Evolutionary conservation across 1,284 basidiomycete species (phyloP).

Genomic region (Hemileia vastatrix): DNA sequence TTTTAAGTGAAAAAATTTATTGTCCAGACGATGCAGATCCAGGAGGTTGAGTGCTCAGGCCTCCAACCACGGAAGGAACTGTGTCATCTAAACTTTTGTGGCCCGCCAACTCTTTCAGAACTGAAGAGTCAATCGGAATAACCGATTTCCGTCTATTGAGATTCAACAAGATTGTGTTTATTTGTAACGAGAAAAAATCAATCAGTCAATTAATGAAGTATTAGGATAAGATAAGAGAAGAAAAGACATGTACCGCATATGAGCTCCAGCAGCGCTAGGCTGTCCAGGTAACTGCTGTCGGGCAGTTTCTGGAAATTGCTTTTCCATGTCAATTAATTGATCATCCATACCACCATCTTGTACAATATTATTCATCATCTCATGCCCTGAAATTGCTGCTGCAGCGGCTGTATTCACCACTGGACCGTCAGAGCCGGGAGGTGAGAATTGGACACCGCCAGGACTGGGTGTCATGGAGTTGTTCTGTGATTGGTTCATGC

Average conservation of each 20-base stretch:
- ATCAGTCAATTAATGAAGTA: slow-evolving; percentile 6
- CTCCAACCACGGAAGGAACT: too few relatives aligned
- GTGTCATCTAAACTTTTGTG: slow-evolving; percentile 38
- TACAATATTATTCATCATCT: too few relatives aligned
- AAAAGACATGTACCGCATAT: slow-evolving; percentile 24
- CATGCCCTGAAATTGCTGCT: too few relatives aligned
- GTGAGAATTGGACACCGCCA: slow-evolving; percentile 15
- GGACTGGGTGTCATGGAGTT: slow-evolving; percentile 24
- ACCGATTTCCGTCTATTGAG: slow-evolving; percentile 42
- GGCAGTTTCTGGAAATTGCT: slow-evolving; percentile 19
- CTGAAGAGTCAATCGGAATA: slow-evolving; percentile 45
- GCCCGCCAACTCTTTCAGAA: slow-evolving; percentile 43
- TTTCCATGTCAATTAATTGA: slow-evolving; percentile 13
- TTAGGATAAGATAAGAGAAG: too few relatives aligned
- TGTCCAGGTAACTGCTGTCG: slow-evolving; percentile 12
- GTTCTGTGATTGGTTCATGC: slow-evolving; percentile 26
- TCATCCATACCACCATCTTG: background rate
- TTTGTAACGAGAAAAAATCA: too few relatives aligned
- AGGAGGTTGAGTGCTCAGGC: too few relatives aligned
- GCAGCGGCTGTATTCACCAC: too few relatives aligned
- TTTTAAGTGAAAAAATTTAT: too few relatives aligned
- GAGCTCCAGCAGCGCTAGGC: background rate
- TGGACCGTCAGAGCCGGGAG: too few relatives aligned
- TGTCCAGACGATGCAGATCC: too few relatives aligned
- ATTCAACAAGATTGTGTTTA: background rate